Conservation (phyloP, 495 filamentous ascomycete species). For the Physcia stellaris region DNA sequence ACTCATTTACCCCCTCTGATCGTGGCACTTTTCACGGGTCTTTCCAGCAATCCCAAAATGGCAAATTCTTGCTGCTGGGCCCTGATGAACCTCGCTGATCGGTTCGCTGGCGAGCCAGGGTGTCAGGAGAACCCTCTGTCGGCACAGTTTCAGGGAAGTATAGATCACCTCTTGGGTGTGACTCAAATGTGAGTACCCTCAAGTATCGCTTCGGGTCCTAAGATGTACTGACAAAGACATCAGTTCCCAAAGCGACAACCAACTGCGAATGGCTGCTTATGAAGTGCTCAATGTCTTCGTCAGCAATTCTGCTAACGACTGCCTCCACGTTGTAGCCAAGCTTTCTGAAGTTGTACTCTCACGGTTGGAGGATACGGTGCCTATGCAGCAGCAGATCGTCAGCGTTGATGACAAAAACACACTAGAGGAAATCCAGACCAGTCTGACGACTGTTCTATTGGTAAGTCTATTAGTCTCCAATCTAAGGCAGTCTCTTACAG, state of each 20-base stretch:
- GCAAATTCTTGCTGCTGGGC: slow-evolving; percentile 98
- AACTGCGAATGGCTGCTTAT: slow-evolving; percentile 95
- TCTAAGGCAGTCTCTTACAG: neutral
- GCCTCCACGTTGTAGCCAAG: slow-evolving; percentile 61
- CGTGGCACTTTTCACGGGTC: slow-evolving; percentile 73
- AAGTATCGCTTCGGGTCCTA: neutral
- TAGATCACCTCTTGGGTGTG: slow-evolving; percentile 68
- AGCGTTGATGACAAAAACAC: slow-evolving; percentile 91
- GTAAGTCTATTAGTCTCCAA: slow-evolving; percentile 16
- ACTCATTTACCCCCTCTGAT: slow-evolving; percentile 74
- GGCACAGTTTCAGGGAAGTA: slow-evolving; percentile 83
- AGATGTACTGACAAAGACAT: neutral
- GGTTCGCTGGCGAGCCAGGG: slow-evolving; percentile 73
- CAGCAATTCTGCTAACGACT: slow-evolving; percentile 75
- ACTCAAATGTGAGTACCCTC: slow-evolving; percentile 55
- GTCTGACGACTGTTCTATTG: slow-evolving; percentile 77
- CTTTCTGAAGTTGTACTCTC: slow-evolving; percentile 76
- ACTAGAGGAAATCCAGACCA: slow-evolving; percentile 95
- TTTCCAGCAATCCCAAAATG: slow-evolving; percentile 90
- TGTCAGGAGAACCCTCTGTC: slow-evolving; percentile 71
- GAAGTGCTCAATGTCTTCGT: slow-evolving; percentile 93
- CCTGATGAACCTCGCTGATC: slow-evolving; percentile 93
- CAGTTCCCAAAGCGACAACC: slow-evolving; percentile 59
- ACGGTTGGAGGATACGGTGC: slow-evolving; percentile 78
- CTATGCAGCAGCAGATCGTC: slow-evolving; percentile 86